Evolutionary conservation across 2,329 filamentous ascomycete genomes (phyloP).

Genomic region (Claviceps citrina): DNA sequence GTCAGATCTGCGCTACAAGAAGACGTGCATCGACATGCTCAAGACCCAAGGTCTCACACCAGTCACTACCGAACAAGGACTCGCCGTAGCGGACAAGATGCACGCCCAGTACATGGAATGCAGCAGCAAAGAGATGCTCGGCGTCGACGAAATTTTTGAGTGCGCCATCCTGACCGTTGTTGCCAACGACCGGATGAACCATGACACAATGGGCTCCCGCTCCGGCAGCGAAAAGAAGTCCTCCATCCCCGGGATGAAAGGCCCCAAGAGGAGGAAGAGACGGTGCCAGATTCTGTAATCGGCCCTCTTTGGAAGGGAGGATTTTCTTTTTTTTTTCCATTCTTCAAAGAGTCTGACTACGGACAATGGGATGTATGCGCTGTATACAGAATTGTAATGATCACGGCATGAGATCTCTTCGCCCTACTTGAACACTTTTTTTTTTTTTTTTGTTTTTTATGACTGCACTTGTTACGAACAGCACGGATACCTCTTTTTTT

Average conservation of each 20-base stretch:
- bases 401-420: slow-evolving; percentile 10
- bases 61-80: slow-evolving; percentile 80
- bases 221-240: slow-evolving; percentile 23
- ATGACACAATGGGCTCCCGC: slow-evolving; percentile 31
- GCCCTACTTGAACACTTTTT: slow-evolving; percentile 19
- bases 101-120: slow-evolving; percentile 93
- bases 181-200: slow-evolving; percentile 55
- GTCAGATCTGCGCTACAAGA: slow-evolving; percentile 88
- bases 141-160: slow-evolving; percentile 94
- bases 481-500: not conserved
- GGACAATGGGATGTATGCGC: not conserved
- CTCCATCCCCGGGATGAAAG: slow-evolving; percentile 28
- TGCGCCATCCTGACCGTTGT: slow-evolving; percentile 81
- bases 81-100: slow-evolving; percentile 83
- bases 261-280: slow-evolving; percentile 66
- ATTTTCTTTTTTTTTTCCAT: no score
- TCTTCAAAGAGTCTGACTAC: not conserved
- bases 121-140: slow-evolving; percentile 92
- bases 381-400: slow-evolving; percentile 25
- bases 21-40: slow-evolving; percentile 94
- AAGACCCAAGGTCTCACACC: slow-evolving; percentile 95
- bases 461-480: slow-evolving; percentile 17
- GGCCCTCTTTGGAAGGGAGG: not conserved
- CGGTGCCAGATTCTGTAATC: slow-evolving; percentile 63
- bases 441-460: slow-evolving; percentile 17